Percentiles rank a stretch among this genome's conserved stretches.
Conservation (phyloP, 305 asterid species). For the Withania somnifera region DNA sequence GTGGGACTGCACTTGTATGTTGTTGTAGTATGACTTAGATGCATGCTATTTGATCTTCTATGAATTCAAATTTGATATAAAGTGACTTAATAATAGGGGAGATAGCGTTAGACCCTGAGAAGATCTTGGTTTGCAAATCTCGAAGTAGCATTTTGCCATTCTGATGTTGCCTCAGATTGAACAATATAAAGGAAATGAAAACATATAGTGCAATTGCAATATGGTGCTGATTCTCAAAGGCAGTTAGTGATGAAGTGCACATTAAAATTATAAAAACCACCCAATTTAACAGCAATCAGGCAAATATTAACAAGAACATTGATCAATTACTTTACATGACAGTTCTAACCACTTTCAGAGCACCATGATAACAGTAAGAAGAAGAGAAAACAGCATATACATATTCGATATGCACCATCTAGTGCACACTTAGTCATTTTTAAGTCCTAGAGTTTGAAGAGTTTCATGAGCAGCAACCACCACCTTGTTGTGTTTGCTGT, state of each 20-base stretch:
- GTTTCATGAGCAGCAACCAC: slow-evolving; percentile 64
- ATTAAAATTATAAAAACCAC: neutral
- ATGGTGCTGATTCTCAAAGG: neutral
- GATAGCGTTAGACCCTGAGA: too few species aligned
- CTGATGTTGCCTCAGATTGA: neutral
- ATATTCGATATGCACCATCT: neutral
- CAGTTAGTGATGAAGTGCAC: neutral
- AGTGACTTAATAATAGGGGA: too few species aligned
- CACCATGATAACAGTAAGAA: slow-evolving; percentile 2
- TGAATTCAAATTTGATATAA: too few species aligned
- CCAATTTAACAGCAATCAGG: neutral
- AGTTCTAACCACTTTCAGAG: slow-evolving; percentile 7
- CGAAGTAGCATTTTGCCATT: too few species aligned
- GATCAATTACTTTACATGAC: slow-evolving; percentile 12
- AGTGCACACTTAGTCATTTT: neutral
- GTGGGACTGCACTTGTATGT: too few species aligned
- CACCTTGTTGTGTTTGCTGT: slow-evolving; percentile 30
- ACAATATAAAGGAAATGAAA: neutral
- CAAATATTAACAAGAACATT: slow-evolving; percentile 1
- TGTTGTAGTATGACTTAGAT: too few species aligned
- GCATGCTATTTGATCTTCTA: too few species aligned
- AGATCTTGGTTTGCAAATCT: neutral
- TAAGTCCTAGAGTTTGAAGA: neutral
- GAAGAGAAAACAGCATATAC: slow-evolving; percentile 13
- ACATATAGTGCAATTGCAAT: neutral